Base-by-base conservation (phyloP, 805 yeast species). In the Cyberlindnera americana region DNA sequence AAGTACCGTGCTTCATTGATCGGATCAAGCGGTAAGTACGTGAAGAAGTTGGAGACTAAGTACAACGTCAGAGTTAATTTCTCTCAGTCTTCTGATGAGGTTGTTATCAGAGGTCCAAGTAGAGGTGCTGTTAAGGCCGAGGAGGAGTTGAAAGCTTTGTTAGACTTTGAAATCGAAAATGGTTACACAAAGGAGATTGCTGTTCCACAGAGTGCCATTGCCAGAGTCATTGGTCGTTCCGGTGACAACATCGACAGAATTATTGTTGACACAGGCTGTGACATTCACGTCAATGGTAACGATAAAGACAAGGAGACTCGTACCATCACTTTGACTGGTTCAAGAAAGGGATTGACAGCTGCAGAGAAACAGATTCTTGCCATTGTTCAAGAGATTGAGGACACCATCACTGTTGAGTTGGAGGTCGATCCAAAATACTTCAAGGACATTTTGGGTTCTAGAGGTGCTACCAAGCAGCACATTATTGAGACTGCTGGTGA, bases 171-270 rank as follows among this genome's bases (percentile, higher is more conserved):
- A 63, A 81, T 75, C 55, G 95, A 86, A 52, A 87, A 89, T 57
- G 91, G 95, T 14, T 77, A 77, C 65, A 72, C 75, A 42, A 70
- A 77, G 48, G 65, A 67, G n/a, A 60, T 91, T 29, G 59, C 66
- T 33, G 81, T 93, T 37, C 95, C 96, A 27, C 60, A 72, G 30
- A 76, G 73, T 45, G 81, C 88, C n/a, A 74, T 91, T 44, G 74
- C 96, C 16, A 74, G 88, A 57, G 80, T 93, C 43, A 89, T 93
- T 59, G 99, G 99, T 54, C 88, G 84, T 56, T 71, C 73, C 44
- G 97, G 98, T 59, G 91, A 86, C 46, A 75, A 73, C 37, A 83
- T 93, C 55, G 84, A 81, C 47, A 86, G 83, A 56, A 81, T 95
- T 42, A 77, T 86, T 46, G 89, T 82, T 41, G 71, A 65, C 37